phyloP scores from a whole-genome alignment of 2,329 filamentous ascomycete genomes.

The Parasarocladium wereldwijsianum region DNA sequence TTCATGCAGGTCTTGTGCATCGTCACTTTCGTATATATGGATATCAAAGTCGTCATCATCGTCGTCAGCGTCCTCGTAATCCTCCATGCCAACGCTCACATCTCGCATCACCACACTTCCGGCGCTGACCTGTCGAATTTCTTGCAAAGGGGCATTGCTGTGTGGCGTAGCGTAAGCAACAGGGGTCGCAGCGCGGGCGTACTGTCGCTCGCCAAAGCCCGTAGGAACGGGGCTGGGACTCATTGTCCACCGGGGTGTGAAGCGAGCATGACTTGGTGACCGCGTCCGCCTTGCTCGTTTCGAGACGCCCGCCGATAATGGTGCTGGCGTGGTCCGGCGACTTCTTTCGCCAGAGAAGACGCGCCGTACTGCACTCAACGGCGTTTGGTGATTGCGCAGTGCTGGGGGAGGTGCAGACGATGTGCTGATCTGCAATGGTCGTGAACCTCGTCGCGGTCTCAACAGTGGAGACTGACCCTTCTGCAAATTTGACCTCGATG shows the following conservation, averaged over 20 bases:
- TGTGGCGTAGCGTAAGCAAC: slow-evolving; percentile 65
- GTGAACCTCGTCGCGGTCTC: slow-evolving; percentile 24
- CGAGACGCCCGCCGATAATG: slow-evolving; percentile 17
- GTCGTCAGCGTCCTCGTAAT: slow-evolving; percentile 21
- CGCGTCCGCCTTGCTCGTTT: slow-evolving; percentile 37
- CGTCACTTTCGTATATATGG: slow-evolving; percentile 19
- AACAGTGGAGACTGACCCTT: slow-evolving; percentile 23
- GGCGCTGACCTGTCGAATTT: slow-evolving; percentile 18
- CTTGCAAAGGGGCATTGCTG: slow-evolving; percentile 42
- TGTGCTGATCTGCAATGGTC: slow-evolving; percentile 35
- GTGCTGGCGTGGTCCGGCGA: slow-evolving; percentile 16
- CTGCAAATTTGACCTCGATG: slow-evolving; percentile 16
- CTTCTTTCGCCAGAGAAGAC: slow-evolving; percentile 27
- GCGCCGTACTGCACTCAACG: slow-evolving; percentile 26
- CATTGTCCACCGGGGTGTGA: slow-evolving; percentile 41
- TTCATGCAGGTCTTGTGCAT: slow-evolving; percentile 18
- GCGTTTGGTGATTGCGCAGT: slow-evolving; percentile 20
- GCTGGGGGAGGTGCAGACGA: slow-evolving; percentile 32
- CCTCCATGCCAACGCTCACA: too few species aligned
- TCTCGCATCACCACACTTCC: slow-evolving; percentile 15
- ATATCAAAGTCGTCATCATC: slow-evolving; percentile 19
- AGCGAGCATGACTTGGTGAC: slow-evolving; percentile 39
- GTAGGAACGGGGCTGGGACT: slow-evolving; percentile 28
- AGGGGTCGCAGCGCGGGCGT: slow-evolving; percentile 32
- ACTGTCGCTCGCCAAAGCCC: slow-evolving; percentile 18